A percentile compares a stretch with the other conserved stretches of the same genome.
phyloP scores from a whole-genome alignment of 345 rosid species.

The Euphorbia peplus region DNA sequence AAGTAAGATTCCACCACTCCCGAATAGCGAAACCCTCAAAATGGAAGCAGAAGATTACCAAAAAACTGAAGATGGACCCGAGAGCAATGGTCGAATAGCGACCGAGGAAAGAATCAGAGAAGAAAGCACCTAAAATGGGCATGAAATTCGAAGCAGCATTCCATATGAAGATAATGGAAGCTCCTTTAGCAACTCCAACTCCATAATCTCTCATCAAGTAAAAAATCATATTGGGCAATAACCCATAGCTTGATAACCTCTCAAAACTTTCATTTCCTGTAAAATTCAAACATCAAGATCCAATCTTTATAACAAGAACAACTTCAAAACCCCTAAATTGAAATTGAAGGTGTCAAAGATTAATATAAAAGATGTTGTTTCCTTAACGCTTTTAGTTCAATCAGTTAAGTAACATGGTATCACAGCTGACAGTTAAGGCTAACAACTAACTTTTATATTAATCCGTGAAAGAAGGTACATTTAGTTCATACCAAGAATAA shows the following conservation, averaged over 20 bases:
- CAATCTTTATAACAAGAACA: not conserved
- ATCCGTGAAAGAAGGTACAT: constrained; percentile 20
- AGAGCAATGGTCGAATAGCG: constrained; percentile 51
- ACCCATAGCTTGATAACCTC: constrained; percentile 54
- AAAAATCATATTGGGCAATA: constrained; percentile 59
- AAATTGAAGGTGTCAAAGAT: too few relatives aligned
- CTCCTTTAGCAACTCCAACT: constrained; percentile 40
- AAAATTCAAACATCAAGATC: constrained; percentile 1
- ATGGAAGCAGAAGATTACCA: constrained; percentile 29
- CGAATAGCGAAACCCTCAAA: not conserved
- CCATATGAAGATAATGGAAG: constrained; percentile 56
- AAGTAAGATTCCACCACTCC: not conserved
- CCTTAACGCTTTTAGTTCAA: too few relatives aligned
- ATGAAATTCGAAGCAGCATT: constrained; percentile 52
- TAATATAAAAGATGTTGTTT: too few relatives aligned
- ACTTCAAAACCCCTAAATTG: too few relatives aligned
- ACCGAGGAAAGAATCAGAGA: constrained; percentile 70
- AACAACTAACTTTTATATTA: too few relatives aligned
- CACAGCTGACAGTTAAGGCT: too few relatives aligned
- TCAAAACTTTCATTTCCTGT: constrained; percentile 66
- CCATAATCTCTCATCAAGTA: constrained; percentile 51
- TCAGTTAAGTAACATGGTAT: too few relatives aligned
- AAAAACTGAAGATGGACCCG: constrained; percentile 46
- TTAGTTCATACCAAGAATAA: constrained; percentile 52
- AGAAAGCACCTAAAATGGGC: constrained; percentile 56